Evolutionary conservation across 1,139 yeast species (phyloP).

Genomic region (Lodderomyces margitis): DNA sequence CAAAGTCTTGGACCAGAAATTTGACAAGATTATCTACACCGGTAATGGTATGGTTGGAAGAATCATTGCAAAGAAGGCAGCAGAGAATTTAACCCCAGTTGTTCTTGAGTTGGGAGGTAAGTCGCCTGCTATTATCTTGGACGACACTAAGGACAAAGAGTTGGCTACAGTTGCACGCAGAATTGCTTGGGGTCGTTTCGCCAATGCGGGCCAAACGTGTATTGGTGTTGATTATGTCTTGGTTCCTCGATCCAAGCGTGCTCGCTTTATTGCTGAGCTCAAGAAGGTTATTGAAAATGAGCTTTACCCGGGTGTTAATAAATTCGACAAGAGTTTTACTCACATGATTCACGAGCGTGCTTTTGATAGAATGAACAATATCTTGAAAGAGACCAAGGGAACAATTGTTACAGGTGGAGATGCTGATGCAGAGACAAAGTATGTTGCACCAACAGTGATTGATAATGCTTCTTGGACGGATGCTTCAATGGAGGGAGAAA

Average conservation of each 20-base stretch:
- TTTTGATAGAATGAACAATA: conserved; percentile 46
- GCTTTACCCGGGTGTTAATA: conserved; percentile 30
- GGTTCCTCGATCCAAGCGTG: conserved; percentile 57
- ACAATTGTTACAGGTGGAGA: conserved; percentile 55
- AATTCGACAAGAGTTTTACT: conserved; percentile 44
- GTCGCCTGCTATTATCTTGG: conserved; percentile 73
- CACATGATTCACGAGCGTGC: conserved; percentile 65
- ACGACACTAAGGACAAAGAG: conserved; percentile 42
- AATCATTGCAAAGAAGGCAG: conserved; percentile 76
- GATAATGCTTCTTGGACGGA: conserved; percentile 63
- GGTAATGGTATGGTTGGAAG: conserved; percentile 77
- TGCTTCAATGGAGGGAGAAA: conserved; percentile 68
- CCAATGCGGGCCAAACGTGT: conserved; percentile 86
- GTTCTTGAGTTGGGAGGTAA: conserved; percentile 88
- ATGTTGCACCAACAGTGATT: conserved; percentile 73
- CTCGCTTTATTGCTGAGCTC: conserved; percentile 47
- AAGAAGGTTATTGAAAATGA: conserved; percentile 32
- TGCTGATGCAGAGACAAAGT: conserved; percentile 43
- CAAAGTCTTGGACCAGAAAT: conserved; percentile 58
- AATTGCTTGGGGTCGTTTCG: conserved; percentile 74
- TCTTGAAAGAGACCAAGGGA: conserved; percentile 58
- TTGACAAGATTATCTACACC: conserved; percentile 82
- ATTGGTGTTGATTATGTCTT: conserved; percentile 82
- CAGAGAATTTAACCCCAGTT: conserved; percentile 76
- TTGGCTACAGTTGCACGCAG: conserved; percentile 57